These are phyloP conservation scores for Geranomyces michiganensis DNA, from an alignment of 192 early-diverging fungal genomes.

Conservation along the genomic window DNA sequence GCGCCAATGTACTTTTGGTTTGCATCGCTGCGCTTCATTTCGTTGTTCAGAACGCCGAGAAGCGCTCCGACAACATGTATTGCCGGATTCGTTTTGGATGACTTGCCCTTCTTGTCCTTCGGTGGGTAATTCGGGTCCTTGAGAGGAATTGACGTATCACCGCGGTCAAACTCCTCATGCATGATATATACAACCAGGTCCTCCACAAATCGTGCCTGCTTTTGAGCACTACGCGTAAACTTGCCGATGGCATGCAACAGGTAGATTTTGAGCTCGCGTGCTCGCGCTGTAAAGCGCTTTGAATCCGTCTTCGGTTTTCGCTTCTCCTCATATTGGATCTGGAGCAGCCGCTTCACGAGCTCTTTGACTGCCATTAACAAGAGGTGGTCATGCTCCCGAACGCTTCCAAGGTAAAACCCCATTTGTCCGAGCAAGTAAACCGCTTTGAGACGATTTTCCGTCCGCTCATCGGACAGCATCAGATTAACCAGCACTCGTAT, in stretches of 20 bases:
- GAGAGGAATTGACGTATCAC: slow-evolving; percentile 36
- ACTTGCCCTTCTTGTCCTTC: neutral
- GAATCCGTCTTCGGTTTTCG: slow-evolving; percentile 20
- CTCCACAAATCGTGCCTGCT: slow-evolving; percentile 47
- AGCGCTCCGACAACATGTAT: slow-evolving; percentile 45
- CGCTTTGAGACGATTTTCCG: slow-evolving; percentile 57
- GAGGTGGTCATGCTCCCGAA: slow-evolving; percentile 51
- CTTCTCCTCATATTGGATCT: slow-evolving; percentile 52
- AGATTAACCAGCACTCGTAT: slow-evolving; percentile 48
- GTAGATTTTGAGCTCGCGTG: slow-evolving; percentile 48
- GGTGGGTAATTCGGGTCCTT: neutral
- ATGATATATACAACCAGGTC: slow-evolving; percentile 52
- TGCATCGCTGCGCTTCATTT: slow-evolving; percentile 48
- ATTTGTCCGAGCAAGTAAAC: slow-evolving; percentile 55
- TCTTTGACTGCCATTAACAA: slow-evolving; percentile 54
- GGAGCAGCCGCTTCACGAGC: slow-evolving; percentile 45
- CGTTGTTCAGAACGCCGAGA: slow-evolving; percentile 48
- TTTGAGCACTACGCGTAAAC: slow-evolving; percentile 41
- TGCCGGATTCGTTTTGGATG: slow-evolving; percentile 18
- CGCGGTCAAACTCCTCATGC: slow-evolving; percentile 49
- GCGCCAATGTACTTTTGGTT: slow-evolving; percentile 61
- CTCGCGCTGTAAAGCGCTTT: slow-evolving; percentile 29
- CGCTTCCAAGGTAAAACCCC: slow-evolving; percentile 45
- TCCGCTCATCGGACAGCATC: slow-evolving; percentile 52
- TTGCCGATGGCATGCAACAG: slow-evolving; percentile 58